Percentiles rank a stretch among this genome's conserved stretches.
phyloP scores from a whole-genome alignment of 2,329 filamentous ascomycete species.

The Monosporascus sp. region DNA sequence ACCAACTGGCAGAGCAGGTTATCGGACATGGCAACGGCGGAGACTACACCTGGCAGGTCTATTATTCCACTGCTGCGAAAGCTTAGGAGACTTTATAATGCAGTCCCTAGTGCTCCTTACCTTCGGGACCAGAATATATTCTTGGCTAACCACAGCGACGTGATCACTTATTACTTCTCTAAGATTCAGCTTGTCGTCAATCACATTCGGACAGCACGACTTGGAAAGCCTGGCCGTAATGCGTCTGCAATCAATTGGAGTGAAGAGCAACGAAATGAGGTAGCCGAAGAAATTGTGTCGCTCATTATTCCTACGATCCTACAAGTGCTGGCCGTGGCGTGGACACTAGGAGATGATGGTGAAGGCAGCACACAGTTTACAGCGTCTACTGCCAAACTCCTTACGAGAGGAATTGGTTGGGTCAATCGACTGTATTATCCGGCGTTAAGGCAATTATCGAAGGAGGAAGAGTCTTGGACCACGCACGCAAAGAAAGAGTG shows the following conservation, averaged over 20 bases:
- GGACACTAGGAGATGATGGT: slow-evolving; percentile 18
- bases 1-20: slow-evolving; percentile 12
- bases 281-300: slow-evolving; percentile 16
- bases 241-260: slow-evolving; percentile 4
- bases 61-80: slow-evolving; percentile 16
- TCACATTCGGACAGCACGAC: slow-evolving; percentile 14
- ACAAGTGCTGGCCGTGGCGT: slow-evolving; percentile 18
- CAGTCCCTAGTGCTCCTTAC: slow-evolving; percentile 12
- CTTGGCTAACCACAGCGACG: slow-evolving; percentile 14
- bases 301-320: slow-evolving; percentile 21
- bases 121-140: slow-evolving; percentile 22
- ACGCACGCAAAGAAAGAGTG: slow-evolving; percentile 1
- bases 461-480: not conserved
- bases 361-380: slow-evolving; percentile 17
- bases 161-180: slow-evolving; percentile 20
- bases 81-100: slow-evolving; percentile 18
- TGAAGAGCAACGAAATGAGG: slow-evolving; percentile 9
- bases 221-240: slow-evolving; percentile 3
- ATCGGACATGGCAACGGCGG: slow-evolving; percentile 7
- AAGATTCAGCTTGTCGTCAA: slow-evolving; percentile 14
- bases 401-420: slow-evolving; percentile 18
- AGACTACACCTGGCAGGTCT: slow-evolving; percentile 12
- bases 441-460: slow-evolving; percentile 9
- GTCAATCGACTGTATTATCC: slow-evolving; percentile 15
- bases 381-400: slow-evolving; percentile 13